Evolutionary conservation across 352 stramenopile genomes (phyloP), one percentile per base, ranked within the genome.

Genomic region (Elongisporangium undulatum): DNA sequence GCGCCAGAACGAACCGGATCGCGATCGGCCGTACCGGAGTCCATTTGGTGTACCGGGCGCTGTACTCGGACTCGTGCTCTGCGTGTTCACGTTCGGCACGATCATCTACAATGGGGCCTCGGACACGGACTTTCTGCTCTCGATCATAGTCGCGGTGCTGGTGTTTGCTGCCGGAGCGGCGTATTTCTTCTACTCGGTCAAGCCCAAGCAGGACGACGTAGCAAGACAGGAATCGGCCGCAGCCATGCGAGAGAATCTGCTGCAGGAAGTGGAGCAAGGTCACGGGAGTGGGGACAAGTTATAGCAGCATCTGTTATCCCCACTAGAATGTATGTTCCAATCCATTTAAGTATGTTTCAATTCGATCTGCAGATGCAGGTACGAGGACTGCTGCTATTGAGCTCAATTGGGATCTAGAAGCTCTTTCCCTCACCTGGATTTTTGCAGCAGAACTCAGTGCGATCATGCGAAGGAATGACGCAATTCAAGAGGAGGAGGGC

Each of bases 61-160:
- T 15, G 59, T 75, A n/a, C 17, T 85, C 23, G 84, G 74, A 19
- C 54, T 87, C 15, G 58, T 79, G 13, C 52, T 89, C 4, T 84
- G 77, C 17, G 49, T 65, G 0, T 62, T 85, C 52, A 70, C 70
- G 23, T 59, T 90, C 22, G 72, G 68, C 50, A 72, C 74, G n/a
- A 89, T 89, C 66, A 69, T 90, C 45, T 87, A 90, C 66, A 85
- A 62, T 51, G 76, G 81, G 24, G 67, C 65, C 21, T 81, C 75
- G 16, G 72, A 72, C 62, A 63, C 64, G 53, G 78, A 90, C 54
- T 89, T 90, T 57, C 58, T 83, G 12, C 77, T 77, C 13, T 81
- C 80, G 34, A 67, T 90, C 57, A 68, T 85, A 45, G 73, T 70
- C 29, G 67, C 74, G 1, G 59, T 72, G 26, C 59, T 79, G 58